These are phyloP conservation scores for Penicillium sclerotiorum DNA, from an alignment of 2,329 filamentous ascomycete species.

Conservation along the genomic window DNA sequence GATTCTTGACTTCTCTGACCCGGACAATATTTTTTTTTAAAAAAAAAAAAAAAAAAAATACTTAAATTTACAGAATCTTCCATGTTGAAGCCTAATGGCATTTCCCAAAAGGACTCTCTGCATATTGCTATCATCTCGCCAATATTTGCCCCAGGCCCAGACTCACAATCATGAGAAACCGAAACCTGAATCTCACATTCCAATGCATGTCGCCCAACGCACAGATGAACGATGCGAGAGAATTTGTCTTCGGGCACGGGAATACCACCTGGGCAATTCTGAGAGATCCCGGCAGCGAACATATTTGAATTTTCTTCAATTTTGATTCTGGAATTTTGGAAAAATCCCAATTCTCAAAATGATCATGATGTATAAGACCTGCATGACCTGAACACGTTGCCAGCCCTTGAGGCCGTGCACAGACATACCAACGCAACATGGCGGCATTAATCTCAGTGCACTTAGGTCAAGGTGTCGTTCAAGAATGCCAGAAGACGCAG, in stretches of 20 bases:
- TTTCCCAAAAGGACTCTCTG: not conserved
- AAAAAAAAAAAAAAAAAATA: too few species aligned
- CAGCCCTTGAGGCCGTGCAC: slow-evolving; percentile 10
- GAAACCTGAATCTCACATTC: slow-evolving; percentile 24
- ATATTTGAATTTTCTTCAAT: too few species aligned
- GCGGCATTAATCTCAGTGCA: too few species aligned
- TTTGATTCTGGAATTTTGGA: too few species aligned
- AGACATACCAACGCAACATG: slow-evolving; percentile 16
- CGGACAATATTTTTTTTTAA: too few species aligned
- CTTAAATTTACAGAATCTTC: too few species aligned
- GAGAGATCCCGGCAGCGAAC: too few species aligned
- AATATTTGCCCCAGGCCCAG: slow-evolving; percentile 4
- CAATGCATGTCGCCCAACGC: slow-evolving; percentile 24
- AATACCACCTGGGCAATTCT: too few species aligned
- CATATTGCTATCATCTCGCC: not conserved
- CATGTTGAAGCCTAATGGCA: not conserved
- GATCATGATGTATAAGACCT: not conserved
- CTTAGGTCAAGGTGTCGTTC: too few species aligned
- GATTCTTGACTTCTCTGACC: too few species aligned
- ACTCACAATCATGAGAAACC: not conserved
- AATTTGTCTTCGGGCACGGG: too few species aligned
- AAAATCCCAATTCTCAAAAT: too few species aligned
- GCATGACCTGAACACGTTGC: not conserved
- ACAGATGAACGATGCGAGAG: slow-evolving; percentile 11
- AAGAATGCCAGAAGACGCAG: not conserved